Percentiles rank a stretch among this genome's conserved stretches.
Evolutionary conservation across 768 basidiomycete species (phyloP).

Genomic region (Suillus fuscotomentosus): DNA sequence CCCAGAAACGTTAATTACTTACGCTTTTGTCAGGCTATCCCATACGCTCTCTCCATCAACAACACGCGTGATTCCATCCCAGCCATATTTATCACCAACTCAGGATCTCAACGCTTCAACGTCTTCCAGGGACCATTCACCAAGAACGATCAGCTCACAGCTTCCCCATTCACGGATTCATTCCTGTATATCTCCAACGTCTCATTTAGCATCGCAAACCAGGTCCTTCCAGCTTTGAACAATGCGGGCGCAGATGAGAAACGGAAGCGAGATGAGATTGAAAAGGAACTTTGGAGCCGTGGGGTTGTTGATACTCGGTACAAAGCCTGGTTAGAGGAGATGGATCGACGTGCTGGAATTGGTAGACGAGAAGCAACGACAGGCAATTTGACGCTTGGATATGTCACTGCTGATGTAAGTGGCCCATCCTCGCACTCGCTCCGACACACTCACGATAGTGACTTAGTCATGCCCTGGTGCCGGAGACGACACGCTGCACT

Average conservation of each 20-base stretch:
- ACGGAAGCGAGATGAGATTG: slow-evolving; percentile 25
- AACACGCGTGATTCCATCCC: slow-evolving; percentile 61
- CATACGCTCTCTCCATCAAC: slow-evolving; percentile 57
- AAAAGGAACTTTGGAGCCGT: slow-evolving; percentile 30
- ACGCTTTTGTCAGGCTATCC: slow-evolving; percentile 40
- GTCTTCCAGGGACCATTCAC: slow-evolving; percentile 70
- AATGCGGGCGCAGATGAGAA: slow-evolving; percentile 37
- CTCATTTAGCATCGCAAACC: slow-evolving; percentile 45
- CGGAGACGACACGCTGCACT: slow-evolving; percentile 73
- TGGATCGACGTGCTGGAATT: slow-evolving; percentile 40
- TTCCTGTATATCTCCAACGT: slow-evolving; percentile 65
- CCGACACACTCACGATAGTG: background rate
- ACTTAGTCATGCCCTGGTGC: slow-evolving; percentile 64
- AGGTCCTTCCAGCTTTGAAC: slow-evolving; percentile 56
- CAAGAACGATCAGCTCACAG: slow-evolving; percentile 77
- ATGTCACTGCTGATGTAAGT: slow-evolving; percentile 70
- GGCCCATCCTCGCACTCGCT: background rate
- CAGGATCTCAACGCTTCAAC: slow-evolving; percentile 65
- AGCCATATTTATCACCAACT: slow-evolving; percentile 63
- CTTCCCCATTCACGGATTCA: slow-evolving; percentile 63
- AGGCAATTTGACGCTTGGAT: slow-evolving; percentile 64
- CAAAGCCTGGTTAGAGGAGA: slow-evolving; percentile 56
- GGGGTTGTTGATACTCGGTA: slow-evolving; percentile 54
- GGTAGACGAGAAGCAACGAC: slow-evolving; percentile 37
- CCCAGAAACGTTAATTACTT: background rate